phyloP scores from a whole-genome alignment of 2,329 filamentous ascomycete species.

The Herpotrichia juniperi region DNA sequence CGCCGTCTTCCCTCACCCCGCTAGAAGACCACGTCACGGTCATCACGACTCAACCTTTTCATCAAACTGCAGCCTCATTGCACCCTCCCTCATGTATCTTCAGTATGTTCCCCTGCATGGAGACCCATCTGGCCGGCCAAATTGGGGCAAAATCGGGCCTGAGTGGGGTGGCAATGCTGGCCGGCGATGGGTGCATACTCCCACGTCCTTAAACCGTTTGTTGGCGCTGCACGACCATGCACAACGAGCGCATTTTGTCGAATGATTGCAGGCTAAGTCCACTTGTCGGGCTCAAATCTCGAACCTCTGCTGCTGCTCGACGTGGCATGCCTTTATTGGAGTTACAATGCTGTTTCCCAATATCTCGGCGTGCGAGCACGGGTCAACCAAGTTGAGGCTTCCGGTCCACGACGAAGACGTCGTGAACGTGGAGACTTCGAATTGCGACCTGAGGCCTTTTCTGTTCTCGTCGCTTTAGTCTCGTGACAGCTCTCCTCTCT shows the following conservation, averaged over 20 bases:
- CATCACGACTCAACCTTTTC: constrained; percentile 21
- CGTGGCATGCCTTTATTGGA: constrained; percentile 47
- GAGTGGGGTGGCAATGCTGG: constrained; percentile 26
- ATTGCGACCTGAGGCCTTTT: constrained; percentile 22
- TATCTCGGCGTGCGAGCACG: constrained; percentile 30
- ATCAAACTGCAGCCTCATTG: constrained; percentile 25
- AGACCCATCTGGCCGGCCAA: constrained; percentile 28
- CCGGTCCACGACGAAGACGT: constrained; percentile 31
- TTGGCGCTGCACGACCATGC: constrained; percentile 24
- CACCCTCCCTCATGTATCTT: constrained; percentile 17
- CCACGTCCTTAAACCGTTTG: constrained; percentile 2
- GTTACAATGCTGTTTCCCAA: constrained; percentile 24
- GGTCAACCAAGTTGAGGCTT: constrained; percentile 39
- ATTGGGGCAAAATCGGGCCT: constrained; percentile 17
- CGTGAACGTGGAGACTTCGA: constrained; percentile 26
- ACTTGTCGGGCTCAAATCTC: constrained; percentile 35
- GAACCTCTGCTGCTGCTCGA: constrained; percentile 29
- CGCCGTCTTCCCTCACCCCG: constrained; percentile 14
- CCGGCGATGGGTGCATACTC: constrained; percentile 20
- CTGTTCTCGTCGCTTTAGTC: constrained; percentile 24
- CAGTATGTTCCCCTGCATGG: constrained; percentile 38
- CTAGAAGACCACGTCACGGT: constrained; percentile 33
- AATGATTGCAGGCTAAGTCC: constrained; percentile 32
- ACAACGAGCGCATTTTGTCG: constrained; percentile 24
- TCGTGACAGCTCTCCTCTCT: constrained; percentile 40